phyloP scores from a whole-genome alignment of 805 yeast species.

The Grigorovia humatica region DNA sequence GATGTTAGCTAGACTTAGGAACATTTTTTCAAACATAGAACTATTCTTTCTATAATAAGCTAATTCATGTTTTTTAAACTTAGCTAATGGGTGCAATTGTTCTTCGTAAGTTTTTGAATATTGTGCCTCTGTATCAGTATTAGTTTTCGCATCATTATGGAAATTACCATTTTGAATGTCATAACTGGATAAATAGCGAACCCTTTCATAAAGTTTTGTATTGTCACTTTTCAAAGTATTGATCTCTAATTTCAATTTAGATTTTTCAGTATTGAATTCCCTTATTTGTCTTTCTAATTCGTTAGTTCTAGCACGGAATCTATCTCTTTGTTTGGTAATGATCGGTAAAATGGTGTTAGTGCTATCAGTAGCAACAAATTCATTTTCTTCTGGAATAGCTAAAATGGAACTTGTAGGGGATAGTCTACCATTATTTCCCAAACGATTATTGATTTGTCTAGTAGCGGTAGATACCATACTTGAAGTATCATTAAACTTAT shows the following conservation, averaged over 20 bases:
- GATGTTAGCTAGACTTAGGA: slow-evolving; percentile 58
- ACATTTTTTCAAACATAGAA: slow-evolving; percentile 71
- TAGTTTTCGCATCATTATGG: slow-evolving; percentile 12
- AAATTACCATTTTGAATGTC: slow-evolving; percentile 21
- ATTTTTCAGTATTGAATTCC: slow-evolving; percentile 41
- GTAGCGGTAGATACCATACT: slow-evolving; percentile 56
- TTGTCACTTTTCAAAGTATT: slow-evolving; percentile 61
- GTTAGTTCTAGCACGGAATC: slow-evolving; percentile 73
- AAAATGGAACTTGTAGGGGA: slow-evolving; percentile 47
- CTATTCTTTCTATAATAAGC: slow-evolving; percentile 59
- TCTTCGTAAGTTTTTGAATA: slow-evolving; percentile 63
- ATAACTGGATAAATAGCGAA: slow-evolving; percentile 55
- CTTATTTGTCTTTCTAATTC: slow-evolving; percentile 78
- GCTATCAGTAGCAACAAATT: slow-evolving; percentile 11
- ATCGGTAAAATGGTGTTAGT: slow-evolving; percentile 63
- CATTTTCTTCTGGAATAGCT: slow-evolving; percentile 33
- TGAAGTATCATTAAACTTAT: slow-evolving; percentile 38
- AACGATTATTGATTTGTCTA: slow-evolving; percentile 28
- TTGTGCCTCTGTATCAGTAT: slow-evolving; percentile 44
- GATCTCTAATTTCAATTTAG: slow-evolving; percentile 56
- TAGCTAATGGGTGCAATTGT: slow-evolving; percentile 72
- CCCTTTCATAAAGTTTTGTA: slow-evolving; percentile 67
- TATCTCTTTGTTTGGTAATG: slow-evolving; percentile 87
- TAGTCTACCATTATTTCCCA: slow-evolving; percentile 27
- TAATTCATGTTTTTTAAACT: slow-evolving; percentile 66